phyloP scores from a whole-genome alignment of 1,284 basidiomycete species.

The Melampsora americana region DNA sequence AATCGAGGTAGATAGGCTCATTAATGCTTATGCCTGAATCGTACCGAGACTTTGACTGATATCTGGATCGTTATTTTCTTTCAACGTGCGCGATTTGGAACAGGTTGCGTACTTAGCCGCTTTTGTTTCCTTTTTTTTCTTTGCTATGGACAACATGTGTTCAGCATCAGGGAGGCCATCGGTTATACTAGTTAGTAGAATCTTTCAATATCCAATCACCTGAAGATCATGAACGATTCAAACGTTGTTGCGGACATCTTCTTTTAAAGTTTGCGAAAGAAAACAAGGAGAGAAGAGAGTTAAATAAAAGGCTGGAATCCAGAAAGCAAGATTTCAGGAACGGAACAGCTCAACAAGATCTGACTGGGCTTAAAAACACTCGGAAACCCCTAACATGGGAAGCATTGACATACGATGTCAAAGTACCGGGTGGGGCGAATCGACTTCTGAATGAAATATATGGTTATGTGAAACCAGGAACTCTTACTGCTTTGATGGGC shows the following conservation, averaged over 20 bases:
- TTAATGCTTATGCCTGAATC: neutral
- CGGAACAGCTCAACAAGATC: neutral
- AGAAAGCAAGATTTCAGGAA: neutral
- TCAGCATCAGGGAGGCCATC: neutral
- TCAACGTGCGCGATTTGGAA: too few relatives aligned
- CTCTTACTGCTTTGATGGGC: slow-evolving; percentile 69
- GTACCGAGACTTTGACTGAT: neutral
- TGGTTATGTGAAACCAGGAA: slow-evolving; percentile 75
- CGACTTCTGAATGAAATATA: slow-evolving; percentile 62
- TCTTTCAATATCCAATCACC: neutral
- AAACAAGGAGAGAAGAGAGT: slow-evolving; percentile 35
- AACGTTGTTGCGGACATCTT: neutral
- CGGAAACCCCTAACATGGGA: slow-evolving; percentile 59
- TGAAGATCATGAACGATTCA: neutral
- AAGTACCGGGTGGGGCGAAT: slow-evolving; percentile 59
- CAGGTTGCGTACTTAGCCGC: slow-evolving; percentile 15
- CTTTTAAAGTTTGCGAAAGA: slow-evolving; percentile 54
- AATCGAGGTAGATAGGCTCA: neutral
- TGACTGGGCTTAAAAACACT: slow-evolving; percentile 51
- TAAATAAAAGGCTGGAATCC: slow-evolving; percentile 59
- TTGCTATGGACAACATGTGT: neutral
- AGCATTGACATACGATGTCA: slow-evolving; percentile 57
- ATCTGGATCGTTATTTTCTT: slow-evolving; percentile 44
- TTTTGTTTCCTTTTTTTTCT: slow-evolving; percentile 54
- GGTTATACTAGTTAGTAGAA: slow-evolving; percentile 42